Evolutionary conservation across 148 eudicot genomes (phyloP).

Genomic region (Chenopodium berlandieri): DNA sequence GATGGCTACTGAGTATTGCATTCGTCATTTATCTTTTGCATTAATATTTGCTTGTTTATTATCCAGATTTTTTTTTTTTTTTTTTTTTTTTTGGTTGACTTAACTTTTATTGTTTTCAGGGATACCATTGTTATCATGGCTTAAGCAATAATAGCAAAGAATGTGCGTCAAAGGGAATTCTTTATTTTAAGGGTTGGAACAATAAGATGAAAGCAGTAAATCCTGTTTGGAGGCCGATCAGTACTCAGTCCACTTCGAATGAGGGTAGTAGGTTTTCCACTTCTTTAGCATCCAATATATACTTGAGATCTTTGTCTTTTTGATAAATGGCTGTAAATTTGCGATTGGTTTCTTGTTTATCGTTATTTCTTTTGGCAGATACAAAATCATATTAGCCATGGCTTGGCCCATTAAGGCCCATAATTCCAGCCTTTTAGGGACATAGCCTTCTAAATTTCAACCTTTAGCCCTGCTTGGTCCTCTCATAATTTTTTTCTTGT

Average conservation of each 20-base stretch:
- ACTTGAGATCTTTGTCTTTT: background rate
- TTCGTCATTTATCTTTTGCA: background rate
- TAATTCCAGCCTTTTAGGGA: background rate
- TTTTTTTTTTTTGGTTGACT: background rate
- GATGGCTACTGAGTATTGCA: background rate
- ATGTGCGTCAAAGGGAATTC: background rate
- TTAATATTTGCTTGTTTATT: background rate
- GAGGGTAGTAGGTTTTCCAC: slow-evolving; percentile 28
- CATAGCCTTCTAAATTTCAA: background rate
- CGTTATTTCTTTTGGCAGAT: background rate
- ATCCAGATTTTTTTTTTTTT: background rate
- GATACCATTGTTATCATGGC: slow-evolving; percentile 17
- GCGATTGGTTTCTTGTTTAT: background rate
- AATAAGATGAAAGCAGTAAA: slow-evolving; percentile 25
- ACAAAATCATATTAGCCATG: background rate
- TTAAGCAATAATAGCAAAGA: slow-evolving; percentile 12
- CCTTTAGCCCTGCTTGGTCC: background rate
- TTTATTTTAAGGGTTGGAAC: slow-evolving; percentile 23
- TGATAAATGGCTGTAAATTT: background rate
- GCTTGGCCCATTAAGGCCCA: background rate
- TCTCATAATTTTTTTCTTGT: background rate
- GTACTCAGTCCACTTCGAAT: slow-evolving; percentile 26
- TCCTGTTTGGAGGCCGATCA: slow-evolving; percentile 32
- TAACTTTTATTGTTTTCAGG: slow-evolving; percentile 19
- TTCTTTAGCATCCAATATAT: background rate